phyloP scores from a whole-genome alignment of 345 rosid species.

The Orychophragmus violaceus region DNA sequence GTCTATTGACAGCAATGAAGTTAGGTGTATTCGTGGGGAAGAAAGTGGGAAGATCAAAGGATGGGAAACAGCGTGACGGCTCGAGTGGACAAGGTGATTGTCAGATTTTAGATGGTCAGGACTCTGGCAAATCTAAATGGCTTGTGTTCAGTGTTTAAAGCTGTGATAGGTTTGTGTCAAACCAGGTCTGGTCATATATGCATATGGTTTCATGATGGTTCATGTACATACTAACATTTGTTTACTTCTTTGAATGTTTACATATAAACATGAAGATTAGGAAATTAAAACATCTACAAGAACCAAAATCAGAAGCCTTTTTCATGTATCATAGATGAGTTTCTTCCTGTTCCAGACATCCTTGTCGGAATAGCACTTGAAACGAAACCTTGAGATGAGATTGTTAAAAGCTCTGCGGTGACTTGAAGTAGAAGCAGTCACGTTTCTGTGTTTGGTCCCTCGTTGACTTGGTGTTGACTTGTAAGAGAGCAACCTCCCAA shows the following conservation, averaged over 20 bases:
- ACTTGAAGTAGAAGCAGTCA: constrained; percentile 17
- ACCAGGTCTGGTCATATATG: background rate
- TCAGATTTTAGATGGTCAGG: constrained; percentile 14
- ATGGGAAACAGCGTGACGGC: constrained; percentile 29
- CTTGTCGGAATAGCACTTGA: constrained; percentile 18
- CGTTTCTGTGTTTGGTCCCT: constrained; percentile 18
- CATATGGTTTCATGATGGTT: background rate
- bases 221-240: constrained; percentile 11
- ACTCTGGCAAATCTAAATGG: constrained; percentile 24
- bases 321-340: constrained; percentile 23
- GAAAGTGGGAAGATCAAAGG: constrained; percentile 48
- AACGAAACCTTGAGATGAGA: constrained; percentile 36
- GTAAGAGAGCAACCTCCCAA: constrained; percentile 38
- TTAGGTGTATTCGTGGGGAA: constrained; percentile 48
- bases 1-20: constrained; percentile 66
- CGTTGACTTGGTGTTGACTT: constrained; percentile 31
- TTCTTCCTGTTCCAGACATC: constrained; percentile 19
- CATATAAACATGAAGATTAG: background rate
- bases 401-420: constrained; percentile 32
- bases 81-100: constrained; percentile 23
- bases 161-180: background rate
- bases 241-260: background rate
- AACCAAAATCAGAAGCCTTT: background rate
- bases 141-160: constrained; percentile 19
- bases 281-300: constrained; percentile 19